Conservation (phyloP, 768 basidiomycete species). For the Tylopilus sp. region DNA sequence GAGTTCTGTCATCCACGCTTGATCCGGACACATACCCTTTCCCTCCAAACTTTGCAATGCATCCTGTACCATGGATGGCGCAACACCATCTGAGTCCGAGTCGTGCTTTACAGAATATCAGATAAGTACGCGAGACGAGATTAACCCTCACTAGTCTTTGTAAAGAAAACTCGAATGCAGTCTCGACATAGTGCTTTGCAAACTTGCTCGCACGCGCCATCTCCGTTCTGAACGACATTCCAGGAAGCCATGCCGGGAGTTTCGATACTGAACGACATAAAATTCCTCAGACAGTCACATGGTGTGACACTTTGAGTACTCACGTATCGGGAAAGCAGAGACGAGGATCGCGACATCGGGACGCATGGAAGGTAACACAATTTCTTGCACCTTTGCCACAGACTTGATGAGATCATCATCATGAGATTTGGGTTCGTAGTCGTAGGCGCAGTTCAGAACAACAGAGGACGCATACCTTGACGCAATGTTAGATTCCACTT, state of each 20-base stretch:
- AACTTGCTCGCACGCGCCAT: background rate
- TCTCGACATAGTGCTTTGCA: background rate
- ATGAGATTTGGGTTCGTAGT: conserved; percentile 9
- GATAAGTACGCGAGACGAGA: background rate
- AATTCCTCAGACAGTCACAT: background rate
- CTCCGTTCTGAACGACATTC: too few species aligned
- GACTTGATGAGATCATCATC: conserved; percentile 4
- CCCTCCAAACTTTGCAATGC: background rate
- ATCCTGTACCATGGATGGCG: too few species aligned
- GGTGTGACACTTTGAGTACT: background rate
- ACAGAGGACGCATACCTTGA: conserved; percentile 6
- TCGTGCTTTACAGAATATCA: background rate
- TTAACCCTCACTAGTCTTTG: background rate
- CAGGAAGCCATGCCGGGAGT: too few species aligned
- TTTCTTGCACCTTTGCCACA: background rate
- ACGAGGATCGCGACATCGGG: conserved; percentile 1
- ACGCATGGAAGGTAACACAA: background rate
- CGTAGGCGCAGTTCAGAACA: conserved; percentile 6
- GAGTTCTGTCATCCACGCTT: too few species aligned
- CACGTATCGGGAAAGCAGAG: conserved; percentile 1
- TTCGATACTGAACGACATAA: background rate
- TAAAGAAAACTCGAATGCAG: background rate
- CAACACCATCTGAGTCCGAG: background rate
- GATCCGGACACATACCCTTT: background rate
- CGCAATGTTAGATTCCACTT: background rate